Conservation (phyloP, 2,329 filamentous ascomycete species). For the Cladophialophora chaetospira region DNA sequence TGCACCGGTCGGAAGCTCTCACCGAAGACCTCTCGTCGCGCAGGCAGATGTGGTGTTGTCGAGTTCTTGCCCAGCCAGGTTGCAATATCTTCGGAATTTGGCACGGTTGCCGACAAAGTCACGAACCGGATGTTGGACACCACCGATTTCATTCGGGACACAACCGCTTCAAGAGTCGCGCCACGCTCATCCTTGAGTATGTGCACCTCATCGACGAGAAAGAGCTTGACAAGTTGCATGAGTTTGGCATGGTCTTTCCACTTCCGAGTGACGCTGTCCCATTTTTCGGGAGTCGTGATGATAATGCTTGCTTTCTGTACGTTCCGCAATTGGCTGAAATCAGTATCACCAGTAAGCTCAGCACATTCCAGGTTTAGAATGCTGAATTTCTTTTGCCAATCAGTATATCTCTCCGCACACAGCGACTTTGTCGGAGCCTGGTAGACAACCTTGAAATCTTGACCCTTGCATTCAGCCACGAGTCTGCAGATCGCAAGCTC, state of each 20-base stretch:
- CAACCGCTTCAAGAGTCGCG: constrained; percentile 78
- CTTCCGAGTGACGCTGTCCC: constrained; percentile 85
- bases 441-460: constrained; percentile 78
- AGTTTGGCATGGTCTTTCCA: constrained; percentile 79
- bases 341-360: constrained; percentile 81
- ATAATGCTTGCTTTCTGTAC: constrained; percentile 79
- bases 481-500: constrained; percentile 80
- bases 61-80: constrained; percentile 73
- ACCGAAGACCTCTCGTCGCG: constrained; percentile 69
- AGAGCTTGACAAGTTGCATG: constrained; percentile 73
- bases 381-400: constrained; percentile 76
- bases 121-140: constrained; percentile 75
- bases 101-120: constrained; percentile 79
- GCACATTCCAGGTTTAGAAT: constrained; percentile 68
- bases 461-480: constrained; percentile 57
- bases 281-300: constrained; percentile 86
- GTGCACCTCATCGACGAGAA: constrained; percentile 86
- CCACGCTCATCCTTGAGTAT: constrained; percentile 79
- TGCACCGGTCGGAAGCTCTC: constrained; percentile 80
- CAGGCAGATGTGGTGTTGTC: constrained; percentile 62
- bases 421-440: constrained; percentile 83
- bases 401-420: constrained; percentile 72
- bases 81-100: constrained; percentile 78
- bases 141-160: constrained; percentile 84
- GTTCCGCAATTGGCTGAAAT: constrained; percentile 63